Base-by-base conservation (phyloP, 1,284 basidiomycete species). In the Sporisorium graminicola region DNA sequence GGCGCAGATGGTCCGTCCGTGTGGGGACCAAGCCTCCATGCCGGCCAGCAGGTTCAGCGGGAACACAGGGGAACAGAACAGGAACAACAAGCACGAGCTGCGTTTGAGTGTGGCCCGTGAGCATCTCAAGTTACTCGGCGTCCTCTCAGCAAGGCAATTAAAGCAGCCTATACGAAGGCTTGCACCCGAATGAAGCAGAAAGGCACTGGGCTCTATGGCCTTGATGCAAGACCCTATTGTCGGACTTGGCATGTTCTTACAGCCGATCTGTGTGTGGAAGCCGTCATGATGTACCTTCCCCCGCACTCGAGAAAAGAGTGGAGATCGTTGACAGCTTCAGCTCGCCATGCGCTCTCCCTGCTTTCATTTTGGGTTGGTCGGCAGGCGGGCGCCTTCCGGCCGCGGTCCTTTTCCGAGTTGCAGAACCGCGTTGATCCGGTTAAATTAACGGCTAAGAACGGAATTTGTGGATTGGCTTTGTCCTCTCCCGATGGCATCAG, bases 311-410 rank as follows among this genome's bases (percentile, higher is more conserved):
- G 29, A 29, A 47, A 49, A 46, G 26, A 22, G 43, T 24, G 47
- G 27, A 29, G 26, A 47, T 47, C 46, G 33, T 18, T n/a, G 47
- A 49, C 47, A 49, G 47, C 47, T 7, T 24, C 47, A 29, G 47
- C 47, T 40, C 37, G 37, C 37, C 14, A 3, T n/a, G 2, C 13
- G 27, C 47, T 26, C n/a, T n/a, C n/a, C 5, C 50, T 14, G 37
- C 29, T 29, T 18, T 29, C 14, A 7, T 56, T 56, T 24, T 22
- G 4, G 12, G 27, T 26, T 31, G 18, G 5, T 8, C 16, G 14
- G 16, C 14, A 9, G 4, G 37, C 61, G 61, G 67, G 53, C 61
- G 61, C 61, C 47, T 49, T 35, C 67, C 67, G 67, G 35, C 67
- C 67, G 61, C 67, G 61, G 67, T 9, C 13, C 7, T 18, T 54